phyloP scores from a whole-genome alignment of 2,329 filamentous ascomycete species.

The Aspergillus caelatus region DNA sequence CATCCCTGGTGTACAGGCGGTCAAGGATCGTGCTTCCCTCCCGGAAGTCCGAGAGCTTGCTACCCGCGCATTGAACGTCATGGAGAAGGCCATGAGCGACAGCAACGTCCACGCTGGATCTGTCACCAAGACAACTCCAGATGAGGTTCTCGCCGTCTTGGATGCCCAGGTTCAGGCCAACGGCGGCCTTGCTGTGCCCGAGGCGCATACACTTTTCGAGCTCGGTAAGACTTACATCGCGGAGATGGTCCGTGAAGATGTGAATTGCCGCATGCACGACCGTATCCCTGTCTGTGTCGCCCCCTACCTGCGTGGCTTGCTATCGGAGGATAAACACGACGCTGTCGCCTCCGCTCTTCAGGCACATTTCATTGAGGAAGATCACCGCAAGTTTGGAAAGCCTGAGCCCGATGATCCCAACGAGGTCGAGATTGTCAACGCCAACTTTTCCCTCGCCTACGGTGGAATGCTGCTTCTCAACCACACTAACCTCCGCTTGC shows the following conservation, averaged over 20 bases:
- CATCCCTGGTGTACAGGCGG: conserved; percentile 87
- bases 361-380: conserved; percentile 77
- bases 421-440: conserved; percentile 95
- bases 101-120: conserved; percentile 59
- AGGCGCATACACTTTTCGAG: conserved; percentile 65
- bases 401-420: conserved; percentile 87
- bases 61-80: conserved; percentile 77
- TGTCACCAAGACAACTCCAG: conserved; percentile 64
- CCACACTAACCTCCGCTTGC: conserved; percentile 89
- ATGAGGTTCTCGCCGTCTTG: conserved; percentile 74
- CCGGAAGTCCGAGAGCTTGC: conserved; percentile 94
- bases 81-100: conserved; percentile 87
- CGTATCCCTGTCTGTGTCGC: conserved; percentile 70
- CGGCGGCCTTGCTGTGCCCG: conserved; percentile 65
- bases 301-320: conserved; percentile 75
- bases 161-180: conserved; percentile 75
- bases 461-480: conserved; percentile 96
- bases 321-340: conserved; percentile 64
- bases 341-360: conserved; percentile 74
- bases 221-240: conserved; percentile 73
- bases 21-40: conserved; percentile 83
- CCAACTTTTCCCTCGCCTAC: conserved; percentile 95
- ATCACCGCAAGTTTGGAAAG: conserved; percentile 82
- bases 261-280: conserved; percentile 76
- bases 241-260: conserved; percentile 83